Evolutionary conservation across 2,329 filamentous ascomycete genomes (phyloP), one percentile per base, ranked within the genome.

Genomic region (Claviceps monticola): DNA sequence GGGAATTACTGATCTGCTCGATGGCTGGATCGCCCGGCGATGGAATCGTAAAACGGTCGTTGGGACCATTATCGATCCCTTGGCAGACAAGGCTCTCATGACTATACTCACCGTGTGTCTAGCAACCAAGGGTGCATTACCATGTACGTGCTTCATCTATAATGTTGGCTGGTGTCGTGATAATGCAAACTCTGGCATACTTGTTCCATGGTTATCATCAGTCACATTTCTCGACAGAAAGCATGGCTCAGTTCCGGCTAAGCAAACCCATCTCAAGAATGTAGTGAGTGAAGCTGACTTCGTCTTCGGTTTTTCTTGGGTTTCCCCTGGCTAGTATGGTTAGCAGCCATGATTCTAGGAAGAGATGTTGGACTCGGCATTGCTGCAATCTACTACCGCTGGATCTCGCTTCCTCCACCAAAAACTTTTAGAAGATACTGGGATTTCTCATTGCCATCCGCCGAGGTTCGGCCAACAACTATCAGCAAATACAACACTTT

Each of bases 41-140:
- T 97, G 86, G 82, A 84, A 91, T 49, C 76, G 88, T 53, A 86
- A 93, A 67, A 97, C 93, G 0, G 91, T 98, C 1, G 88, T 97
- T 9, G 93, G 93, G 51, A 94, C 88, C 51, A 82, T 98, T 34
- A 88, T 98, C 56, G 90, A 95, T 62, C 93, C 93, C 5, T 93
- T 96, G 86, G 93, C 93, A 3, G 93, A 98, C 69, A 98, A 98
- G 71, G 79, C 82, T 8, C 77, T 98, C 57, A 97, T 98, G 93
- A 96, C 91, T 0, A 82, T 95, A 53, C 69, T 95, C 60, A 94
- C 91, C 0, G 83, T 91, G 13, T 89, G 86, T 57, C 71, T 97
- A 45, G 89, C 90, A 4, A 74, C 85, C 56, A 89, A 95, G 60
- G 89, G 88, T 3, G 78, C 82, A 14, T 74, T 98, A 49, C 89